Conservation (phyloP, 2,329 filamentous ascomycete genomes). For the Colletotrichum siamense region DNA sequence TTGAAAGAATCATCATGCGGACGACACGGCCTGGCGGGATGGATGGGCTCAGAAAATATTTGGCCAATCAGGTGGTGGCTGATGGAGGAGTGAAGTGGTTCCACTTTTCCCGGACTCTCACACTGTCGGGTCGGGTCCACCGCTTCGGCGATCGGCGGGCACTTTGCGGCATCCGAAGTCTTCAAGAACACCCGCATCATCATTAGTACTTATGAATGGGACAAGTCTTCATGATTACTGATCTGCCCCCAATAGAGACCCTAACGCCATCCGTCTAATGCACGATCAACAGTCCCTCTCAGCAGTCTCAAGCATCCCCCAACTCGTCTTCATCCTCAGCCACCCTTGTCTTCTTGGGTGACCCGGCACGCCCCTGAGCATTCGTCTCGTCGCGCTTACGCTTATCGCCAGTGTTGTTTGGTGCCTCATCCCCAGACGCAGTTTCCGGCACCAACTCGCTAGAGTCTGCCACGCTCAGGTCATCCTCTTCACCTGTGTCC, state of each 20-base stretch:
- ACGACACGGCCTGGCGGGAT: neutral
- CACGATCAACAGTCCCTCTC: neutral
- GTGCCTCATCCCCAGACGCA: neutral
- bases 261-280: neutral
- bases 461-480: neutral
- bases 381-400: neutral
- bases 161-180: neutral
- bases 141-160: neutral
- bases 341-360: neutral
- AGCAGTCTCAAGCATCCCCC: neutral
- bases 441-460: neutral
- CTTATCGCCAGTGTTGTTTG: neutral
- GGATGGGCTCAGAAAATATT: constrained; percentile 6
- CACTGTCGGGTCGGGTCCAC: neutral
- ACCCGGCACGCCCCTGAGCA: neutral
- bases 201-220: neutral
- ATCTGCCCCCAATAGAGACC: neutral
- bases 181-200: neutral
- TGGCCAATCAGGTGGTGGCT: constrained; percentile 2
- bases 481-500: constrained; percentile 3
- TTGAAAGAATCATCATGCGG: neutral
- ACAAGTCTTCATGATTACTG: neutral
- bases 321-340: neutral
- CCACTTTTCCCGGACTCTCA: neutral
- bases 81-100: neutral